Evolutionary conservation across 495 filamentous ascomycete species (phyloP), one percentile per base, ranked within the genome.

Genomic region (Talaromyces borbonicus): DNA sequence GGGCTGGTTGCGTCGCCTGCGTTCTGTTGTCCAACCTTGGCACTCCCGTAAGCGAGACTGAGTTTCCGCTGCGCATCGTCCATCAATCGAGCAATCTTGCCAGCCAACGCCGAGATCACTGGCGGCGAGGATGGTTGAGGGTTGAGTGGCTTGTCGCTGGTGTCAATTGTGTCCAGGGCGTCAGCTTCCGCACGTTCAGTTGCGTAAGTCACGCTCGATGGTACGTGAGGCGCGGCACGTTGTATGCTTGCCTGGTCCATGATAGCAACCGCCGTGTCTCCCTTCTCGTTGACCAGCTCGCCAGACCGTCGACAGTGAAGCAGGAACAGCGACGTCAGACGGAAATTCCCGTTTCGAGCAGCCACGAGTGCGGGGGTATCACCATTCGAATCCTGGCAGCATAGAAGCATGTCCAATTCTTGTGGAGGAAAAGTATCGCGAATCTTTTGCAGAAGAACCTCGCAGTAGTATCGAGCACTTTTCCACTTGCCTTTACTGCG

Each of bases 321-420:
- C 16, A 71, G 55, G 41, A 73, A 58, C 41, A 71, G 51, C 26
- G 65, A 59, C 6, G 68, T 67, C 8, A 73, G 36, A n/a, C 63
- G 66, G 46, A 71, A 68, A 16, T 63, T 65, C 14, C 66, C 67
- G 38, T 83, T 77, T 47, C 85, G 81, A 15, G 90, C 87, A 6
- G 87, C 90, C 22, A 97, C 81, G 44, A 92, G 84, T 44, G 89
- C 72, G 0, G 93, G 87, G 0, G 92, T 95, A 56, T 97, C 89
- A 20, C 89, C 90, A 30, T 84, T 77, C 12, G 78, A 63, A 59
- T 98, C 90, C 55, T 86, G 84, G 16, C 69, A 96, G 74, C 33
- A 95, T 56, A 70, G 46, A 25, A 68, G 16, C 84, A 72, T 59
- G 38, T 84, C 80, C 15, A 95, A 73, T 38, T 86, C 80, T 45